Evolutionary conservation across 257 asterid genomes (phyloP), one percentile per base, ranked within the genome.

Genomic region (Lycium barbarum): DNA sequence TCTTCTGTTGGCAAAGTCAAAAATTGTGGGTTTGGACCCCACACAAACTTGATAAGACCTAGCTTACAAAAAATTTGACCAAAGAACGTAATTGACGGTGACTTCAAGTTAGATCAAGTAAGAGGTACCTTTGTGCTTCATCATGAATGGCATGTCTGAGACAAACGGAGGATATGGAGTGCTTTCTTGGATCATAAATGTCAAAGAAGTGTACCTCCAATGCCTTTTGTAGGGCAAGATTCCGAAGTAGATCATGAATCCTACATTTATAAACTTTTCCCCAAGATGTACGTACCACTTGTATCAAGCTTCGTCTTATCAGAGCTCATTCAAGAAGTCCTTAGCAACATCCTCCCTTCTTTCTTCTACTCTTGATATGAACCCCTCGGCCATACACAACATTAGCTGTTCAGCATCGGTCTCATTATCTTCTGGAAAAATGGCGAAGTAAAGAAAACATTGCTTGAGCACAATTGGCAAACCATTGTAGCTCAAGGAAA

Each of bases 361-460:
- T 9, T n/a, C 35, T 61, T 61, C 67, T 61, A 33, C 67, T 61
- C 11, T 22, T n/a, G 67, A 13, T 61, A 61, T 20, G 35, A 61
- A 61, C 1, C 67, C 67, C 11, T 61, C 35, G 5, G 35, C 67
- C 67, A 61, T 61, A 33, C 67, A 61, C 13, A 4, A 61, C 6
- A 61, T 9, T 43, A 80, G 5, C 17, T 80, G 15, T 1, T 80
- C 35, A 35, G 67, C 40, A 22, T 6, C 0, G 54, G 35, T 2
- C 38, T 55, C 6, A 33, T 15, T n/a, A 55, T 57, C 71, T 57
- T 80, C 83, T 36, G 83, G 67, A 61, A 61, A 61, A 61, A 9
- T 61, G 20, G 13, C 67, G 2, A 61, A 61, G 67, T 61, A 61
- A 45, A 76, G 82, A 76, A 76, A 76, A 76, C 82, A 76, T 4